Base-by-base conservation (phyloP, 306 rosid species). In the Fagus sylvatica region DNA sequence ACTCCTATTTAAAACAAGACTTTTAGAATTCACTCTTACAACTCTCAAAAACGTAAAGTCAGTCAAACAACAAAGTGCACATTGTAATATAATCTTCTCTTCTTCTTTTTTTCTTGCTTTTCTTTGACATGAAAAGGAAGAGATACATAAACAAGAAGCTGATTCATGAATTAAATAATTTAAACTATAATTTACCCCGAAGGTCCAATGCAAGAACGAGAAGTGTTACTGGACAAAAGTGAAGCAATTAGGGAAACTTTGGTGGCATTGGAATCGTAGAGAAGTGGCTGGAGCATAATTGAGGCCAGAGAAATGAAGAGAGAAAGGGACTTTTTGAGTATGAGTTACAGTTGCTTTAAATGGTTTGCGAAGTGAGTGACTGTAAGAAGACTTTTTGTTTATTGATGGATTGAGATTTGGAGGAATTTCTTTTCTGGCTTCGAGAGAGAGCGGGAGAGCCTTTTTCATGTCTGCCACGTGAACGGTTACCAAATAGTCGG, bases 231-330 rank as follows among this genome's bases (percentile, higher is more conserved):
- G 42, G 76, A 56, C 15, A 75, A 67, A 11, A 54, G 53, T 30
- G 89, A 73, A n/a, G 90, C 62, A 28, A 83, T 54, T 64, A 78
- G 79, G 46, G 91, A 76, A 34, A 74, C 59, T 10, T 74, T 85
- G 19, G 89, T 33, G 74, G 83, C 41, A 84, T 53, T 79, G 36
- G 92, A 79, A 78, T 74, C 77, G 77, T 65, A 80, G 77, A 89
- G 89, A 51, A 82, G 78, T 15, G 90, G 87, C 5, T 86, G 87
- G 71, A 88, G 86, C 98, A 94, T 92, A 28, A 32, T 74, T 64
- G 76, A 71, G 19, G 4, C 22, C 59, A 68, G 4, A 30, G 11
- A 1, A 59, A 8, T 28, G 65, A 2, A 17, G 15, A 65, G 61
- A n/a, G 1, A 4, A 1, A 54, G 28, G 10, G 7, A 39, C 2